A percentile compares a stretch with the other conserved stretches of the same genome.
phyloP scores from a whole-genome alignment of 805 yeast genomes.

The Komagataella phaffii region DNA sequence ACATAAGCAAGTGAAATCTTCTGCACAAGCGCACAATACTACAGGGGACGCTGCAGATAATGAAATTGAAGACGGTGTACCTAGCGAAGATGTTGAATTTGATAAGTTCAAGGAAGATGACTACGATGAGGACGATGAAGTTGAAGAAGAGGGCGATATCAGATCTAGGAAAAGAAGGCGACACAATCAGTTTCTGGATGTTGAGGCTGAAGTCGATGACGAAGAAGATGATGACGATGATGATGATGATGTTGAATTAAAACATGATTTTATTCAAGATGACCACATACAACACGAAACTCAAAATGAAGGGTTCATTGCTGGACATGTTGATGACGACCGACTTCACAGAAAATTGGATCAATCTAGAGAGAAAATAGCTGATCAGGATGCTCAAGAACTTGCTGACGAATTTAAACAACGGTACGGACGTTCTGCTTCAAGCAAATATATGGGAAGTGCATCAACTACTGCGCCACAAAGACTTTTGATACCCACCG shows the following conservation, averaged over 20 bases:
- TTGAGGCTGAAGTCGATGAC: constrained; percentile 97
- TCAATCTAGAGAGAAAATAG: constrained; percentile 64
- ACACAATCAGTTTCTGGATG: constrained; percentile 87
- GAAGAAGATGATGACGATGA: constrained; percentile 92
- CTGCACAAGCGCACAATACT: not conserved
- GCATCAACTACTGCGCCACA: constrained; percentile 82
- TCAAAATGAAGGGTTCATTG: constrained; percentile 23
- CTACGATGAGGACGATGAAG: constrained; percentile 32
- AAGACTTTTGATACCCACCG: constrained; percentile 85
- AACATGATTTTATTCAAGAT: constrained; percentile 72
- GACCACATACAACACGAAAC: constrained; percentile 51
- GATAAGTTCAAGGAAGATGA: constrained; percentile 41
- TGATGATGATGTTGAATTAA: constrained; percentile 87
- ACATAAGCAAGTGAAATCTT: not conserved
- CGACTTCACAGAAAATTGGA: constrained; percentile 86
- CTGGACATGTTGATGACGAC: constrained; percentile 38
- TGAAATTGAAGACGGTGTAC: not conserved
- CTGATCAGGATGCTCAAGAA: constrained; percentile 90
- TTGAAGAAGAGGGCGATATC: constrained; percentile 44
- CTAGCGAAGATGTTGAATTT: constrained; percentile 5
- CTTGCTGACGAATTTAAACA: constrained; percentile 87
- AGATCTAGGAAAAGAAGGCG: constrained; percentile 34
- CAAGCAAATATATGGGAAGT: constrained; percentile 72
- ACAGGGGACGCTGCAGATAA: not conserved
- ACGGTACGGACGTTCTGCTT: constrained; percentile 78